Base-by-base conservation (phyloP, 768 basidiomycete genomes). In the Russula ochroleuca region DNA sequence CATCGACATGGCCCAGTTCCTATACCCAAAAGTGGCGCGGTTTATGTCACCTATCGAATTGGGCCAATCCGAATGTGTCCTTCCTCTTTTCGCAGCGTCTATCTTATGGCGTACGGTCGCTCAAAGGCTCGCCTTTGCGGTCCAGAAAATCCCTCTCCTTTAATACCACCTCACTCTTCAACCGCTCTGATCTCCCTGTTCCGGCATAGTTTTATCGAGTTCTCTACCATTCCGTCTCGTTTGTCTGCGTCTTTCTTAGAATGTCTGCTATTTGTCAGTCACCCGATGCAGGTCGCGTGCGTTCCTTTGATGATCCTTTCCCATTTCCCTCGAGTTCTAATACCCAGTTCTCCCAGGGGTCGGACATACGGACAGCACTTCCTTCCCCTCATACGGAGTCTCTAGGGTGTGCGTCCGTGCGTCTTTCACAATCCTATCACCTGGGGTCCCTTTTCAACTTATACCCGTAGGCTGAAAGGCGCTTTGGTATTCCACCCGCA, bases 41-140 rank as follows among this genome's bases (percentile, higher is more conserved):
- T 40, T 59, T 28, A 49, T 64, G 61, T 9, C 55, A 63, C 56
- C 14, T 13, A 40, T 50, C 48, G 25, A 53, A 7, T 14, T 49
- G 35, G 45, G 54, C 40, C 51, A 33, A 54, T 37, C 47, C 38
- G 40, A 48, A 23, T 47, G 25, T 57, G 45, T 48, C 14, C 63
- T 54, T 58, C 59, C 63, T 53, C 63, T 48, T 59, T 64, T 64
- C 58, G 38, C 17, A 19, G 37, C n/a, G 7, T 40, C 38, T 41
- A 49, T 37, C 57, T 58, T 38, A 52, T 52, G 57, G 35, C 52
- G 45, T 35, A 38, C 45, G 35, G 58, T 50, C 13, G 21, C 45
- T 53, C 57, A 63, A 63, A 63, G 57, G 63, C 47, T 38, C n/a
- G 35, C 17, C 31, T 19, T 51, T 28, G 63, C 47, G 3, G 10